phyloP scores from a whole-genome alignment of 768 basidiomycete species.

The Leccinum olivaceopallidum region DNA sequence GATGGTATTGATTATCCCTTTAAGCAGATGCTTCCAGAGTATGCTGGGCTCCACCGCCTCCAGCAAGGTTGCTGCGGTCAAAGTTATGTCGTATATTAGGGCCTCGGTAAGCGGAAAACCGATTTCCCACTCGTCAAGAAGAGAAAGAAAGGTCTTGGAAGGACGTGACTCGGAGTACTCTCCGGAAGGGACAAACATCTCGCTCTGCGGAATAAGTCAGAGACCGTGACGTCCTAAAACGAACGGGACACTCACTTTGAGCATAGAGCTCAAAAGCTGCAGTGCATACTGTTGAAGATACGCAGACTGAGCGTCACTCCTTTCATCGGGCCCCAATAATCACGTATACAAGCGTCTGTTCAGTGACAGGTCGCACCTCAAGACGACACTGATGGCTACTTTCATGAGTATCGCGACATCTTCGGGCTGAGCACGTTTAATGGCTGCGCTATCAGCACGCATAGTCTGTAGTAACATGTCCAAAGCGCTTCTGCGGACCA shows the following conservation, averaged over 20 bases:
- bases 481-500: constrained; percentile 83
- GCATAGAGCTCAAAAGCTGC: constrained; percentile 65
- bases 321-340: constrained; percentile 84
- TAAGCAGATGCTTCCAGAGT: constrained; percentile 79
- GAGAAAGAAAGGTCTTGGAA: constrained; percentile 93
- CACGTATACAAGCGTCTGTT: constrained; percentile 93
- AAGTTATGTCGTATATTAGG: constrained; percentile 74
- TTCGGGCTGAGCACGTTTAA: constrained; percentile 65
- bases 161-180: constrained; percentile 81
- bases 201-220: constrained; percentile 46
- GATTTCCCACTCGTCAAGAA: constrained; percentile 97
- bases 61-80: constrained; percentile 86
- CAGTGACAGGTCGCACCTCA: constrained; percentile 89
- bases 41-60: constrained; percentile 88
- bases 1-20: constrained; percentile 56
- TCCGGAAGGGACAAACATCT: constrained; percentile 72
- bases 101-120: constrained; percentile 78
- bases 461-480: constrained; percentile 83
- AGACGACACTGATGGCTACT: constrained; percentile 85
- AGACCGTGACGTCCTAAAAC: background rate
- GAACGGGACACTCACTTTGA: constrained; percentile 52
- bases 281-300: constrained; percentile 73
- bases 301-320: constrained; percentile 67
- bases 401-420: constrained; percentile 86
- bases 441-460: constrained; percentile 67